Base-by-base conservation (phyloP, 176 grass and related monocot species). In the Avena eriantha region DNA sequence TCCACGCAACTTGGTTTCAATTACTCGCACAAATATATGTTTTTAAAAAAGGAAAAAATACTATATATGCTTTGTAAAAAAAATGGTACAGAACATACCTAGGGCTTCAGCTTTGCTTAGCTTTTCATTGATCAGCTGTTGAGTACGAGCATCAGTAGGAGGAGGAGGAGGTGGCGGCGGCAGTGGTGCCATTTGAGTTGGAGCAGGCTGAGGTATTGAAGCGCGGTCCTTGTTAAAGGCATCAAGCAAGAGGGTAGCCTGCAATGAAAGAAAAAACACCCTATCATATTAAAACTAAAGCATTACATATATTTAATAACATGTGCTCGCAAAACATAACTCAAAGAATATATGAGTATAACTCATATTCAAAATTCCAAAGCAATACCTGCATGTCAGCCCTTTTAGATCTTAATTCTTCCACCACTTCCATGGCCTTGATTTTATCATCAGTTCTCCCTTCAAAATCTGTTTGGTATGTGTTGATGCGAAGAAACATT, bases 41-140 rank as follows among this genome's bases (percentile, higher is more conserved):
- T 59, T 64, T 21, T 48, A 84, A 26, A 24, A 24, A 59, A 47
- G 21, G 68, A 79, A 5, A 31, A 3, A 68, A 21, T 13, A 17
- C 8, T 55, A 24, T 41, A 54, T 18, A 7, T 85, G 55, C 8
- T 75, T 76, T 57, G 49, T 65, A 58, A 81, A 58, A 57, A 69
- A 51, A 69, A 43, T 31, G 18, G 15, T 76, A 17, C 16, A 14
- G 8, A 60, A 54, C 82, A 81, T 91, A 98, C 97, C 97, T 68
- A 98, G 97, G 72, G 94, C 92, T 91, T 98, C 94, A 69, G 97
- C 94, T 84, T 94, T 98, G 72, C 86, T 96, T 54, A 98, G 85
- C 81, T 98, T 98, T 85, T 98, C 97, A 91, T 98, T 94, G 43
- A 96, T 98, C 87, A 98, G 88, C 89, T 98, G 94, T 79, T 98